Percentiles rank a stretch among this genome's conserved stretches.
Evolutionary conservation across 2,329 filamentous ascomycete genomes (phyloP).

Genomic region (Trichoderma brevicompactum): DNA sequence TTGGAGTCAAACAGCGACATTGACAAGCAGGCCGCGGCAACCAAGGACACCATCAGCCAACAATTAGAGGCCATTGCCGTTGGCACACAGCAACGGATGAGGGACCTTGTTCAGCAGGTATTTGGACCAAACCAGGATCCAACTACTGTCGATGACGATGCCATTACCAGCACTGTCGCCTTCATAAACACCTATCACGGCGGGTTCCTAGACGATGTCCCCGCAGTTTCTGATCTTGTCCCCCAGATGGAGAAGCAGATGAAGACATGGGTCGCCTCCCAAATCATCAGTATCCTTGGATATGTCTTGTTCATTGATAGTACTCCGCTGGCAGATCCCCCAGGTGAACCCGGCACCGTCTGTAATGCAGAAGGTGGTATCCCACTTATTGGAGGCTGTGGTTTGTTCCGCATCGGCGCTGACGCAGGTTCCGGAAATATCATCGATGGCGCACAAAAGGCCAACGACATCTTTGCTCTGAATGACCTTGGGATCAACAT

Average conservation of each 20-base stretch:
- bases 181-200: slow-evolving; percentile 2
- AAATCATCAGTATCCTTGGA: slow-evolving; percentile 10
- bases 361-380: slow-evolving; percentile 1
- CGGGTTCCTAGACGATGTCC: background rate
- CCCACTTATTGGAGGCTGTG: background rate
- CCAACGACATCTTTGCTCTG: slow-evolving; percentile 7
- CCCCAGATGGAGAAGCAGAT: slow-evolving; percentile 2
- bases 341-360: background rate
- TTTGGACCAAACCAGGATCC: slow-evolving; percentile 8
- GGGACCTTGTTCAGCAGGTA: background rate
- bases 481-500: background rate
- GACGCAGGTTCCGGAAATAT: background rate
- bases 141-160: slow-evolving; percentile 1
- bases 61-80: slow-evolving; percentile 4
- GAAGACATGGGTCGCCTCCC: slow-evolving; percentile 10
- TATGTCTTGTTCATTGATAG: slow-evolving; percentile 1
- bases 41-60: slow-evolving; percentile 4
- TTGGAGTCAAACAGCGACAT: slow-evolving; percentile 10
- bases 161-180: slow-evolving; percentile 1
- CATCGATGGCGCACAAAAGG: background rate
- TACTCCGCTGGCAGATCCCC: background rate
- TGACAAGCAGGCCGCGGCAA: slow-evolving; percentile 7
- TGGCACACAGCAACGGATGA: slow-evolving; percentile 13
- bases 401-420: slow-evolving; percentile 1
- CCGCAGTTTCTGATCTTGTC: background rate